phyloP scores from a whole-genome alignment of 208 protist species.

The Blechomonas ayalai region DNA sequence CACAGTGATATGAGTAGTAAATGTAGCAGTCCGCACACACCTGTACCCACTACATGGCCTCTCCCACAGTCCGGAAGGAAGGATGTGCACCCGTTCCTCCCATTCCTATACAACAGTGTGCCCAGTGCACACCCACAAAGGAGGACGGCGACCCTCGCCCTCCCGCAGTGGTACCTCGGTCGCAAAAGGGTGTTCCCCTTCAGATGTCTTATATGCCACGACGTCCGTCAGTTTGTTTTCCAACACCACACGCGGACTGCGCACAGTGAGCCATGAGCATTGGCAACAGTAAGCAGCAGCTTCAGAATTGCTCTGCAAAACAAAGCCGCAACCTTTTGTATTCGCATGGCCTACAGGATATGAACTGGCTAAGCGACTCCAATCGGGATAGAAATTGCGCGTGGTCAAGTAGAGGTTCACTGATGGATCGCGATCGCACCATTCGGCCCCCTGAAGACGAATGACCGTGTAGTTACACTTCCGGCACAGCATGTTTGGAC shows the following conservation, averaged over 20 bases:
- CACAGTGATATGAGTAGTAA: too few relatives aligned
- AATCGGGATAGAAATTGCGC: conserved; percentile 86
- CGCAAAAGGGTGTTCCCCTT: conserved; percentile 27
- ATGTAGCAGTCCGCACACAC: too few relatives aligned
- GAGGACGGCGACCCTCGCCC: conserved; percentile 41
- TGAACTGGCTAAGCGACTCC: conserved; percentile 55
- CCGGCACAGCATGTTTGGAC: conserved; percentile 53
- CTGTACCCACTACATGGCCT: too few relatives aligned
- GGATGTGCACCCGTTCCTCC: too few relatives aligned
- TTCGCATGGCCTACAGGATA: conserved; percentile 34
- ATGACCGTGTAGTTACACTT: conserved; percentile 75
- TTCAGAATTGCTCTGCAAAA: conserved; percentile 17
- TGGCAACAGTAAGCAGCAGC: conserved; percentile 83
- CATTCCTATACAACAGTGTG: too few relatives aligned
- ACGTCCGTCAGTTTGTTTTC: conserved; percentile 48
- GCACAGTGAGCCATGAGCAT: conserved; percentile 78
- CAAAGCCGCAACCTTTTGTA: conserved; percentile 6
- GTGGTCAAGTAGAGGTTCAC: conserved; percentile 76
- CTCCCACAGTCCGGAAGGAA: too few relatives aligned
- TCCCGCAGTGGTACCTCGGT: conserved; percentile 33
- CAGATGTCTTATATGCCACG: conserved; percentile 12
- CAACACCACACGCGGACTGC: conserved; percentile 23
- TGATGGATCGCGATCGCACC: conserved; percentile 28
- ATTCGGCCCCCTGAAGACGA: conserved; percentile 69
- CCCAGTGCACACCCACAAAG: conserved; percentile 72